Evolutionary conservation across 495 filamentous ascomycete genomes (phyloP), one percentile per base, ranked within the genome.

Genomic region (Neurospora tetraspora): DNA sequence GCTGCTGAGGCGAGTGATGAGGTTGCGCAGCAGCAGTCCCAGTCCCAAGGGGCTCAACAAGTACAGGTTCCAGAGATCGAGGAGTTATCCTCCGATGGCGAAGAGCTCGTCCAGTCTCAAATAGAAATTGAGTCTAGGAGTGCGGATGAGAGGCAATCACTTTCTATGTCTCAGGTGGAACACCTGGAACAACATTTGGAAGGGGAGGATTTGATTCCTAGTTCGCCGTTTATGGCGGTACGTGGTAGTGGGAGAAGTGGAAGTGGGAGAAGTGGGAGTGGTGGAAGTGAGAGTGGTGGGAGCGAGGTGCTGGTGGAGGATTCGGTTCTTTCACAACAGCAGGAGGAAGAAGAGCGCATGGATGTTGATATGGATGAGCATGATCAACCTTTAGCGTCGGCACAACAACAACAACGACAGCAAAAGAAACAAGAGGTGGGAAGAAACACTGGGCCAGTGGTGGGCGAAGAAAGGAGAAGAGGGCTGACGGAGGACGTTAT

Each of bases 341-440:
- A 74, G n/a, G 65, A 72, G 10, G 38, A 76, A 9, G 76, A 65
- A 7, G 31, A 71, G 20, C 65, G 59, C 18, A 39, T 65, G n/a
- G 39, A 74, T 34, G 69, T 59, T 6, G 71, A 40, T 39, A 27
- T 70, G 4, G 71, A 75, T 18, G 34, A 72, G 31, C 31, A 34
- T 71, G 40, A 18, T 7, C 40, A 18, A 18, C n/a, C n/a, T n/a
- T n/a, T n/a, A n/a, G 2, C 16, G 16, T 42, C 3, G 18, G 16
- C 16, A 39, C 38, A 5, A 43, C 40, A 8, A 42, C 23, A 16
- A 5, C 47, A 1, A 3, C 23, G 6, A 7, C 31, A 59, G 23
- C 20, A 59, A 5, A 31, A 16, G 23, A 53, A 59, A 61, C 47
- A 14, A 61, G 53, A 65, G 53, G 53, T 65, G 53, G 53, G 53